Evolutionary conservation across 2,329 filamentous ascomycete genomes (phyloP), one percentile per base, ranked within the genome.

Genomic region (Monilinia polystroma): DNA sequence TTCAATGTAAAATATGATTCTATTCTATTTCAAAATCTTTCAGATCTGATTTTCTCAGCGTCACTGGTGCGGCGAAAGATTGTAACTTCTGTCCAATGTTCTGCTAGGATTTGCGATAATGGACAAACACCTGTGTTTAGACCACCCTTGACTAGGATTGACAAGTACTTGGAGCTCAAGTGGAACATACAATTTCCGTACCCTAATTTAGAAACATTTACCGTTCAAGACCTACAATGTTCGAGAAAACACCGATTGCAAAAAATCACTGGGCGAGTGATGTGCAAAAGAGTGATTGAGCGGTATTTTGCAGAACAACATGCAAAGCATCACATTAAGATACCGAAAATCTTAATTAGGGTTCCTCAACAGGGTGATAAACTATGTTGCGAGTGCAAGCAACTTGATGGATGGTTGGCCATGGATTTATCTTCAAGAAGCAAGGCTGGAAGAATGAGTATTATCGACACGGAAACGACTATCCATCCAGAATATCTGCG

Each of bases 201-300:
- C 59, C 11, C 12, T 23, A 4, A 26, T n/a, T 5, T 62, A 32
- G 2, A 14, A 26, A 49, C 2, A 26, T 62, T 62, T 35, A 12
- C 52, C 11, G n/a, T 52, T 16, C 45, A 62, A 62, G 59, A 62
- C 45, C 14, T 51, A 14, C 29, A 62, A 26, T 52, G 59, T 62
- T 49, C 18, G 10, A 20, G 59, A 41, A 38, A 52, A 12, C 59
- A 62, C 51, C 32, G 45, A 52, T 26, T 62, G 29, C 58, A 62
- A 38, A 29, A 62, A 7, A 35, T 52, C 32, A 26, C 20, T 11
- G 14, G 51, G n/a, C 45, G n/a, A 20, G 12, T 49, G 47, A 20
- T 41, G 14, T 62, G 29, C n/a, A 62, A n/a, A 62, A 32, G 38
- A 38, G 32, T 29, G 1, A 20, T 62, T 6, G 23, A 18, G 14